These are phyloP conservation scores for Zygosaccharomyces pseudorouxii DNA, from an alignment of 805 yeast genomes.

Conservation along the genomic window DNA sequence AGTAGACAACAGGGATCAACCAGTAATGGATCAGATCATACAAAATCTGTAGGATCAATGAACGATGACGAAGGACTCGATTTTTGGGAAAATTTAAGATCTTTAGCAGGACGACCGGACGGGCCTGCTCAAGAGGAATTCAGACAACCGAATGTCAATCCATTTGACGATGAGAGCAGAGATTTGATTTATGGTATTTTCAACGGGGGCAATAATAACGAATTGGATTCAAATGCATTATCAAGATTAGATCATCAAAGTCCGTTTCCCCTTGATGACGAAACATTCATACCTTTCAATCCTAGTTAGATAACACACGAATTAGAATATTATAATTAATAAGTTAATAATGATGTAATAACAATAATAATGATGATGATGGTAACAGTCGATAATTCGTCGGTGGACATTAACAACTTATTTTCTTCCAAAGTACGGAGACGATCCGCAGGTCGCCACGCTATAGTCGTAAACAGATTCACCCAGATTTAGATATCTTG, in stretches of 20 bases:
- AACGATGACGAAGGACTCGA: slow-evolving; percentile 56
- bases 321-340: not conserved
- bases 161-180: slow-evolving; percentile 11
- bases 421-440: slow-evolving; percentile 67
- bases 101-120: slow-evolving; percentile 41
- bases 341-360: not conserved
- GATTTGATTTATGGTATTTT: slow-evolving; percentile 18
- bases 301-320: slow-evolving; percentile 11
- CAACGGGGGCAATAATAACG: slow-evolving; percentile 7
- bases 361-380: not conserved
- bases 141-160: not conserved
- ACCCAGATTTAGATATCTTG: slow-evolving; percentile 73
- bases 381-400: not conserved
- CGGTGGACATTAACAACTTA: slow-evolving; percentile 20
- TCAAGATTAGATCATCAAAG: not conserved
- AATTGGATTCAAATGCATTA: not conserved
- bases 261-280: slow-evolving; percentile 6
- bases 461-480: slow-evolving; percentile 74
- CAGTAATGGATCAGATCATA: slow-evolving; percentile 5
- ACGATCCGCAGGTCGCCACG: slow-evolving; percentile 63
- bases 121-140: slow-evolving; percentile 7
- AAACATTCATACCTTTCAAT: slow-evolving; percentile 14
- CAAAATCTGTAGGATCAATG: slow-evolving; percentile 9
- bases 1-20: slow-evolving; percentile 1
- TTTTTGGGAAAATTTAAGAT: slow-evolving; percentile 67